phyloP scores from a whole-genome alignment of 805 yeast genomes.

The Hanseniaspora jakobsenii region DNA sequence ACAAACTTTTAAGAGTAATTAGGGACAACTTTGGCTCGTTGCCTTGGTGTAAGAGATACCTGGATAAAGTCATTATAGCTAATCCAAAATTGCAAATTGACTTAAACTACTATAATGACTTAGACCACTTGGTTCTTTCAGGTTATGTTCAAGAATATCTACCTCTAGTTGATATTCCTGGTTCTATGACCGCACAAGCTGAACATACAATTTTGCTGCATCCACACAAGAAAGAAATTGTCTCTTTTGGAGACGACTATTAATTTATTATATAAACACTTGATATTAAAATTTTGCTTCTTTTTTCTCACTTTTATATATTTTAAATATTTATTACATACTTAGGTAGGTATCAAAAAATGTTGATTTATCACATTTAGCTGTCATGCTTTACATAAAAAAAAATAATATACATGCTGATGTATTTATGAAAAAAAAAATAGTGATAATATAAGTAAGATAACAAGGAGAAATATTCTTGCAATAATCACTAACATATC shows the following conservation, averaged over 20 bases:
- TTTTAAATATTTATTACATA: too few species aligned
- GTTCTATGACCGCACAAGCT: slow-evolving; percentile 88
- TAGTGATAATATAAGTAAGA: too few species aligned
- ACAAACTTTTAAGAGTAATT: slow-evolving; percentile 50
- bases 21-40: slow-evolving; percentile 80
- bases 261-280: slow-evolving; percentile 24
- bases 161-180: slow-evolving; percentile 72
- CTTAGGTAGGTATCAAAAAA: too few species aligned
- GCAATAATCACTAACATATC: too few species aligned
- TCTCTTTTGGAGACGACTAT: slow-evolving; percentile 90
- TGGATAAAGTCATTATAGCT: slow-evolving; percentile 61
- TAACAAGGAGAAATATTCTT: too few species aligned
- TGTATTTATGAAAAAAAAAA: too few species aligned
- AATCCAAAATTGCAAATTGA: slow-evolving; percentile 48
- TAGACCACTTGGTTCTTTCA: slow-evolving; percentile 69
- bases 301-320: too few species aligned
- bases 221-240: slow-evolving; percentile 86
- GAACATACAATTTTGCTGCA: slow-evolving; percentile 89
- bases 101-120: slow-evolving; percentile 53
- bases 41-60: slow-evolving; percentile 91
- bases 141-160: slow-evolving; percentile 92
- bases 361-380: background rate
- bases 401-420: too few species aligned
- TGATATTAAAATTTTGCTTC: background rate
- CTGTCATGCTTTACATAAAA: background rate